Evolutionary conservation across 78 protist species (phyloP), one percentile per base, ranked within the genome.

Genomic region (Cyanophora paradoxa): DNA sequence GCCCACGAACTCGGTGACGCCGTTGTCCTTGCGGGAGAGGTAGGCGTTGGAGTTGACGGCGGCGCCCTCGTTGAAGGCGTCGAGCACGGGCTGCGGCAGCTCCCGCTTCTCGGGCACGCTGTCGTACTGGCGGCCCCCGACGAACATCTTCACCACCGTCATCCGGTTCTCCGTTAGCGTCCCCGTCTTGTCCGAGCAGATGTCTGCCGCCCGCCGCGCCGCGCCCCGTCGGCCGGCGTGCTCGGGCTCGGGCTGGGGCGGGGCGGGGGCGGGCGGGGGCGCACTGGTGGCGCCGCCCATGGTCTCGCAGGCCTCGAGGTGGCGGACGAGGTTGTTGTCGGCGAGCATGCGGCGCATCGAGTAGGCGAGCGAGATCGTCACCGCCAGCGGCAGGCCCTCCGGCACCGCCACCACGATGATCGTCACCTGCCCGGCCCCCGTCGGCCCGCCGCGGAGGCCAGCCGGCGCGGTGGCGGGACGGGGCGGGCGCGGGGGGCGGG

Each of bases 161-260:
- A 90, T 85, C 26, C 44, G 37, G 41, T 82, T 79, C 36, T 85
- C 66, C 2, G 93, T 90, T 0, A 90, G 74, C 5, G 88, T 82
- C 22, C 93, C 93, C 20, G 93, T 86, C 85, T 86, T 90, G 57
- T 90, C 93, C 3, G 82, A 69, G 41, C 92, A 84, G 20, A 88
- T 88, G 72, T 69, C 50, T 14, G 50, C 7, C 13, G 50, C 13
- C 13, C 24, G 50, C 13, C 7, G 24, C 7, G 50, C 50, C 50
- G 7, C 50, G 24, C 50, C 7, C 13, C 7, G 50, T 44, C 50
- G 7, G 24, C 24, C 50, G 7, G 50, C 50, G 13, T 44, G 7
- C 24, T 44, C 13, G 13, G 50, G 7, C 50, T 14, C 24, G 24
- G 13, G 7, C 24, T 44, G 24, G 13, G 50, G 24, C 7, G 7